Base-by-base conservation (phyloP, 2,329 filamentous ascomycete species). In the Xylariaceae sp. region DNA sequence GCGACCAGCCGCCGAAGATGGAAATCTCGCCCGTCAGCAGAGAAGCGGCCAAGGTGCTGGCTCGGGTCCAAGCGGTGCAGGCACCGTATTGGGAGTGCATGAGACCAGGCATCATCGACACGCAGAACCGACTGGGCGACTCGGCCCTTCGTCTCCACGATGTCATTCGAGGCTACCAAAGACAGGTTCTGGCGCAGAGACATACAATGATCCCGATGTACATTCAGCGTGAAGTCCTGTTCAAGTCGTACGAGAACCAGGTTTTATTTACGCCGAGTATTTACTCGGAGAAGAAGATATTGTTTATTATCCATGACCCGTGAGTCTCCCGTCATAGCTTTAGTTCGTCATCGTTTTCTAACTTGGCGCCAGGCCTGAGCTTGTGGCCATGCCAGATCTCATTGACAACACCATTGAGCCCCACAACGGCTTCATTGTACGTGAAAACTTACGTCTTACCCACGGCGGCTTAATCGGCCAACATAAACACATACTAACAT, bases 241-340 rank as follows among this genome's bases (percentile, higher is more conserved):
- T 85, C 53, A 86, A 83, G 57, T 86, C 86, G 0, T 96, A 92
- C 60, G 84, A 92, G 60, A 87, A 95, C 57, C 90, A 96, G 67
- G 86, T 96, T 2, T 71, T 96, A 32, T 86, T 89, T 9, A 95
- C 90, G 65, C 81, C 85, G 1, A 80, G 84, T 40, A 82, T 94
- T 46, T 75, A 82, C 49, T 71, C 78, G 33, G 77, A 80, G 15
- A 81, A 79, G 48, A 89, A 83, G 46, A 75, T 97, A 3, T 66
- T 99, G 11, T 74, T 99, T 11, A 86, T 97, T 42, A 86, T 99
- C 48, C 94, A 99, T 66, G 92, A 96, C 62, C 89, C 92, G 77
- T 90, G 70, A 76, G 86, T 76, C 31, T 36, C 3, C 12, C 31
- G 31, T 57, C 62, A 60, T 36, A 5, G 33, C 12, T 36, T 53